Evolutionary conservation across 768 basidiomycete species (phyloP), one percentile per base, ranked within the genome.

Genomic region (Suillus clintonianus): DNA sequence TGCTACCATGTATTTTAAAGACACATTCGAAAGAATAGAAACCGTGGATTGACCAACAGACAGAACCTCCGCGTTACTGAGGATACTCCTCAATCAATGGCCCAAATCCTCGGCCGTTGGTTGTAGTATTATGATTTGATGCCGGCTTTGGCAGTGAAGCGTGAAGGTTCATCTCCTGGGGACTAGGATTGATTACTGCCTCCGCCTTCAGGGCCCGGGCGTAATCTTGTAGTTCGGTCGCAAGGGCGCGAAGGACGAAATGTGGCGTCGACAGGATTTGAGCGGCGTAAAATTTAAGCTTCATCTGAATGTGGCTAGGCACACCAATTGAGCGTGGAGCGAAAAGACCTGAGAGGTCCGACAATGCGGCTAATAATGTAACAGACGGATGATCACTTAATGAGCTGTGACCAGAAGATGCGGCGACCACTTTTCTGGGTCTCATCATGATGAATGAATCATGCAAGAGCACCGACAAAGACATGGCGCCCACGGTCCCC

Each of bases 261-360:
- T 78, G 68, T 1, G 89, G 83, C n/a, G 79, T 82, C 1, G 83
- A 79, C 24, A 85, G 63, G 8, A 87, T 71, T 67, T 89, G 84
- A 8, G 88, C 89, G 5, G 85, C 85, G 66, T 93, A 94, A 75
- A 89, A 94, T 15, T 80, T 73, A 30, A 92, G 67, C 76, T 92
- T 94, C 67, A 85, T 85, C 10, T 79, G 72, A 56, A 85, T 73
- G 67, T 83, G 84, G 58, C 77, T 79, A 58, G 64, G 69, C 72
- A 41, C 69, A 66, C 13, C 70, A 64, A 41, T 78, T 71, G 34
- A 69, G 27, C 2, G 14, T 36, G 30, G 14, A 39, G 60, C 34
- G 51, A 75, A 77, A 22, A 77, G 67, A 37, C 58, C 37, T n/a
- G 57, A 59, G 3, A 69, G 36, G 59, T 77, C 74, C 4, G 76